Evolutionary conservation across 306 rosid genomes (phyloP).

Genomic region (Fragaria ananassa): DNA sequence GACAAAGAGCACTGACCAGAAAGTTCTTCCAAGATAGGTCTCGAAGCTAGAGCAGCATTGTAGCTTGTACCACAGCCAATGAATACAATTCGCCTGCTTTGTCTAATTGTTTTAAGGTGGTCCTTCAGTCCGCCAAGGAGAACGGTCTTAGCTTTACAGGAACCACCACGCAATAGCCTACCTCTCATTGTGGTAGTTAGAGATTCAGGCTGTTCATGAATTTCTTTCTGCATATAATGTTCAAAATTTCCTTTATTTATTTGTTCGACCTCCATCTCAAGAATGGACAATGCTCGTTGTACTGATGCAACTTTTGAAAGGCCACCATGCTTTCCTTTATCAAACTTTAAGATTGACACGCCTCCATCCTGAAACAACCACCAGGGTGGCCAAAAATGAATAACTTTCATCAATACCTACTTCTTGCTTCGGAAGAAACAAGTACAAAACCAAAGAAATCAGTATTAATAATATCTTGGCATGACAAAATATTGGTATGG

Average conservation of each 20-base stretch:
- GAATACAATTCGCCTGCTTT: conserved; percentile 87
- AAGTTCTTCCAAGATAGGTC: conserved; percentile 98
- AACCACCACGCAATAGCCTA: conserved; percentile 72
- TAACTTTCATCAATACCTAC: not conserved
- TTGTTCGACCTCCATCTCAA: conserved; percentile 97
- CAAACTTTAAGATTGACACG: conserved; percentile 76
- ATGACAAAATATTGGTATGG: not conserved
- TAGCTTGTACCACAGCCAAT: conserved; percentile 98
- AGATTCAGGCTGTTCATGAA: conserved; percentile 94
- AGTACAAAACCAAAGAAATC: not conserved
- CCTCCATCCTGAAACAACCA: conserved; percentile 76
- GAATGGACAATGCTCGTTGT: conserved; percentile 90
- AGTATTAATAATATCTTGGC: not conserved
- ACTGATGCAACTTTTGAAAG: conserved; percentile 74
- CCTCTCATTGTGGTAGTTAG: conserved; percentile 98
- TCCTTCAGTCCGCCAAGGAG: conserved; percentile 94
- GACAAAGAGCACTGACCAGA: conserved; percentile 60
- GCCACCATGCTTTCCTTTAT: conserved; percentile 55
- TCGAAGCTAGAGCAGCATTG: conserved; percentile 96
- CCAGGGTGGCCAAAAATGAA: conserved; percentile 12
- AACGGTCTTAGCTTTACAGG: conserved; percentile 79
- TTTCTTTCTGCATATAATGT: conserved; percentile 99
- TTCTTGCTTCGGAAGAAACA: conserved; percentile 1
- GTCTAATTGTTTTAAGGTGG: conserved; percentile 94
- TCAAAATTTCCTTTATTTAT: conserved; percentile 88